Evolutionary conservation across 2,329 filamentous ascomycete species (phyloP).

Genomic region (Juglanconis oblonga): DNA sequence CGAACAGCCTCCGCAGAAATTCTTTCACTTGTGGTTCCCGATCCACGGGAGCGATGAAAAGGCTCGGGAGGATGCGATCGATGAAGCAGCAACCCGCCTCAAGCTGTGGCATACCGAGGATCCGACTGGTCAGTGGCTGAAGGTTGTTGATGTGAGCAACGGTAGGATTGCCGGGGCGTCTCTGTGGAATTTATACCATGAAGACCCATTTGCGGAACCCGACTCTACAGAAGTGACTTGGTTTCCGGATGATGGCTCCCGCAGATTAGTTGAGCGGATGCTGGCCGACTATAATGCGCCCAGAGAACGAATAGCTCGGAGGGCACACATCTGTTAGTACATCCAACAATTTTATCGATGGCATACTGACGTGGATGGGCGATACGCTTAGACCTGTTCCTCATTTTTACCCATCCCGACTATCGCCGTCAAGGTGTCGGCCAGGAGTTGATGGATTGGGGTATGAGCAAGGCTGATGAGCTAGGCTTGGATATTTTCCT

Average conservation of each 20-base stretch:
- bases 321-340: slow-evolving; percentile 1
- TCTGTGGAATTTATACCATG: slow-evolving; percentile 28
- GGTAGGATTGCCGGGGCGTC: slow-evolving; percentile 27
- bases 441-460: slow-evolving; percentile 25
- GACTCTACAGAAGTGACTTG: slow-evolving; percentile 24
- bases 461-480: slow-evolving; percentile 23
- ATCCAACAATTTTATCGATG: too few relatives aligned
- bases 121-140: slow-evolving; percentile 28
- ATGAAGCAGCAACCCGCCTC: slow-evolving; percentile 17
- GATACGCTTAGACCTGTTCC: slow-evolving; percentile 21
- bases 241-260: slow-evolving; percentile 30
- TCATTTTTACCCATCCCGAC: slow-evolving; percentile 24
- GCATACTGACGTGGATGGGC: too few relatives aligned
- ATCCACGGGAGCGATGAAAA: slow-evolving; percentile 18
- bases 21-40: slow-evolving; percentile 27
- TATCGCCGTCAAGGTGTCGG: slow-evolving; percentile 23
- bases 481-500: slow-evolving; percentile 23
- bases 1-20: slow-evolving; percentile 25
- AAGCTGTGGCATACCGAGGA: slow-evolving; percentile 25
- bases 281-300: slow-evolving; percentile 9
- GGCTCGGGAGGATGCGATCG: background rate
- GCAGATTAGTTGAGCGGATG: slow-evolving; percentile 21
- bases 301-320: background rate
- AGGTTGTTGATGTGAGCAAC: slow-evolving; percentile 28
- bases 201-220: slow-evolving; percentile 25